Base-by-base conservation (phyloP, 1,284 basidiomycete species). In the Rugosomyces carneus region DNA sequence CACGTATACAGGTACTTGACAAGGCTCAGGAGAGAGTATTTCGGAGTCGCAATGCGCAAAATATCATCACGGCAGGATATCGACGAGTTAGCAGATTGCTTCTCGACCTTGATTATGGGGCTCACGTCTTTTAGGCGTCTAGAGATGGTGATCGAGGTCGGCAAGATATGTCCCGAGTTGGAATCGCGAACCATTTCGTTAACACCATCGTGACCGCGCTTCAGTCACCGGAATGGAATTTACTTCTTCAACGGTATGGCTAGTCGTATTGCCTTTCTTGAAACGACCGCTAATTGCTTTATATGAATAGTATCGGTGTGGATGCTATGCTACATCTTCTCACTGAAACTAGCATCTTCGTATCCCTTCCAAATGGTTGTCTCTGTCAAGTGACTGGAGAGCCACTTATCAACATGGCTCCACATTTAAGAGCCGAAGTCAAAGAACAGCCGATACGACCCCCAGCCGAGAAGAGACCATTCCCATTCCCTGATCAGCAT, bases 321-420 rank as follows among this genome's bases (percentile, higher is more conserved):
- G 77, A 80, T 52, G 72, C 76, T 1, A 81, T 93, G 71, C 61
- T 84, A 11, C 82, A 90, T 60, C 69, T 94, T 5, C 72, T 94
- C 11, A 75, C 79, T 0, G 72, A 81, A 45, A 84, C 85, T 0
- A 83, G 78, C 11, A 57, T 92, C 19, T 94, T 93, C 58, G 59
- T 82, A 10, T 67, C 81, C 1, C 60, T 94, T 5, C 80, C 84
- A 0, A 90, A 91, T 53, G 79, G 76, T n/a, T 93, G 87, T 57
- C 73, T 85, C 11, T 86, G 84, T 50, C 91, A 94, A 61, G 61
- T 93, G 48, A 79, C 82, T 0, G 92, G 91, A 1, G 69, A 74
- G 26, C 80, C 84, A 1, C 58, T 93, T 8, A 66, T 80, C 13
- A 70, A 78, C 44, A 52, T 72, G 11, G 57, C 59, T 3, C 66